Conservation (phyloP, 2,329 filamentous ascomycete species). For the Thelonectria discophora region DNA sequence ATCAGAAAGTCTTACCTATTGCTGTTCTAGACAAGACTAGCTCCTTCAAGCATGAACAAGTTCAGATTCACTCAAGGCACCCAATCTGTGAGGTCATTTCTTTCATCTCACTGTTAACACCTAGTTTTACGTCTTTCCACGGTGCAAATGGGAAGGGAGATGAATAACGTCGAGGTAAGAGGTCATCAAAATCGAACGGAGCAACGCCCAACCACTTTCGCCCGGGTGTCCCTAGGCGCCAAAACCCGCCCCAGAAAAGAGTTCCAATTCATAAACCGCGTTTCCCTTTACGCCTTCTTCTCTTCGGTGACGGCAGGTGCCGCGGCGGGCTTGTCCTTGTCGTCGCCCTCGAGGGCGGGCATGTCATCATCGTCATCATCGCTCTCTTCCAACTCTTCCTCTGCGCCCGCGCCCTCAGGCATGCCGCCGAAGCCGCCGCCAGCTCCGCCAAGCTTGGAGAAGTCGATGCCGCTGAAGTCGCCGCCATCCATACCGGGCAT, state of each 20-base stretch:
- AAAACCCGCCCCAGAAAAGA: conserved; percentile 11
- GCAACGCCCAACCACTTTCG: conserved; percentile 39
- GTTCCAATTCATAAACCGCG: conserved; percentile 25
- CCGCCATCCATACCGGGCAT: conserved; percentile 66
- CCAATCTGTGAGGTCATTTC: conserved; percentile 6
- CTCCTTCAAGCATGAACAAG: background rate
- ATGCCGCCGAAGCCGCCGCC: conserved; percentile 67
- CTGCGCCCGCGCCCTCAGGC: conserved; percentile 57
- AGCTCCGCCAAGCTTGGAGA: conserved; percentile 84
- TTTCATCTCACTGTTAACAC: conserved; percentile 22
- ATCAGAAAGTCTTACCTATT: too few species aligned
- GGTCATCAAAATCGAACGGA: conserved; percentile 35
- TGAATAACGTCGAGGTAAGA: conserved; percentile 30
- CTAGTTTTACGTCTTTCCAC: conserved; percentile 36
- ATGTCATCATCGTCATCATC: conserved; percentile 82
- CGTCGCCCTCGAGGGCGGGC: conserved; percentile 78
- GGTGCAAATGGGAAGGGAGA: conserved; percentile 33
- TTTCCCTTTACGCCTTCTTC: conserved; percentile 49
- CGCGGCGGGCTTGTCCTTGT: conserved; percentile 50
- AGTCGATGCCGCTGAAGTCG: conserved; percentile 89
- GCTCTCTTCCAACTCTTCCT: conserved; percentile 59
- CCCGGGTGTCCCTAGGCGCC: conserved; percentile 31
- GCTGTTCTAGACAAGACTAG: background rate
- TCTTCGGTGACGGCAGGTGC: conserved; percentile 48
- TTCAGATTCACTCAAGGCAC: background rate